A percentile compares a stretch with the other conserved stretches of the same genome.
These are phyloP conservation scores for Apophysomyces ossiformis DNA, from an alignment of 371 early-diverging fungal species.

Conservation along the genomic window DNA sequence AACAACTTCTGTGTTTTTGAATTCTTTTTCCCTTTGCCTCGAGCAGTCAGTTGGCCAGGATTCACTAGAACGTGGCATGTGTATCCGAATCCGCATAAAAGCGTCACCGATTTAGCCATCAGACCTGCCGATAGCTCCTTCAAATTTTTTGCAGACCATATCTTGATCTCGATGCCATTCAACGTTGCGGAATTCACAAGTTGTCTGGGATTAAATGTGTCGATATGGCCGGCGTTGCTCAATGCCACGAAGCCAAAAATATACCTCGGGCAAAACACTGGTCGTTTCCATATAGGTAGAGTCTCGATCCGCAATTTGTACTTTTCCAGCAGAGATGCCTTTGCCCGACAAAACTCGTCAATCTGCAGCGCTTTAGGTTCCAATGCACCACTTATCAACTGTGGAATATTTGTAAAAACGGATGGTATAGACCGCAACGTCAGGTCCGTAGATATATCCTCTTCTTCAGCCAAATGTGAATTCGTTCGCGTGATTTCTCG, in stretches of 20 bases:
- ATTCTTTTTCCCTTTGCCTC: neutral
- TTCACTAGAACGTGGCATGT: neutral
- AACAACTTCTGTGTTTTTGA: neutral
- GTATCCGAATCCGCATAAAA: slow-evolving; percentile 5
- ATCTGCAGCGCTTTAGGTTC: neutral
- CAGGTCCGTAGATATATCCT: neutral
- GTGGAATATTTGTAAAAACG: neutral
- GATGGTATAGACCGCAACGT: neutral
- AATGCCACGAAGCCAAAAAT: neutral
- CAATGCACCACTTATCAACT: neutral
- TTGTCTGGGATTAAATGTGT: neutral
- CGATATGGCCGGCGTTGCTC: neutral
- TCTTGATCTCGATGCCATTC: neutral
- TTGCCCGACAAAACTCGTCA: neutral
- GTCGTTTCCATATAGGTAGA: neutral
- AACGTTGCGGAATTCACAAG: neutral
- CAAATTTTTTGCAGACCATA: slow-evolving; percentile 5
- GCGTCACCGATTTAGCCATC: neutral
- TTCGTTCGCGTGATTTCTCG: neutral
- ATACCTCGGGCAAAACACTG: neutral
- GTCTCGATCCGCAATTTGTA: neutral
- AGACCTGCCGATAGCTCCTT: neutral
- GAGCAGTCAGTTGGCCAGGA: neutral
- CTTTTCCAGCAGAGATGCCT: neutral
- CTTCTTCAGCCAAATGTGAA: neutral